These are phyloP conservation scores for Eruca vesicaria DNA, from an alignment of 441 rosid genomes.

Conservation along the genomic window DNA sequence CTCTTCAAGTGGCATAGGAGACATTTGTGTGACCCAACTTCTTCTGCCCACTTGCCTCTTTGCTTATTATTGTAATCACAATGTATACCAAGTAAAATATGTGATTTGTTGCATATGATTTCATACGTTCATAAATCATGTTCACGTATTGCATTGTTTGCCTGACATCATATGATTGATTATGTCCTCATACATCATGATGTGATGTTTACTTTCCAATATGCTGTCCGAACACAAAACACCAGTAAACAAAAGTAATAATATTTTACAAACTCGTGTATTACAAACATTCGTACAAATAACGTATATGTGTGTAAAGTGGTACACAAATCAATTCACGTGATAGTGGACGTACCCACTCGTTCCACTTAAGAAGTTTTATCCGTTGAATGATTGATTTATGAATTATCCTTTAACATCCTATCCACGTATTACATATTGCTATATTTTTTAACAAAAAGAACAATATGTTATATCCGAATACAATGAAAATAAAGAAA, in stretches of 20 bases:
- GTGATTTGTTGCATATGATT: conserved; percentile 4
- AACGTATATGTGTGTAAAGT: neutral
- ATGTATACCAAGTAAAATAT: neutral
- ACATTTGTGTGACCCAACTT: conserved; percentile 20
- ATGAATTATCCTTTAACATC: too few species aligned
- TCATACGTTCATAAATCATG: neutral
- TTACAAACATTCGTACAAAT: neutral
- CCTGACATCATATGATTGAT: neutral
- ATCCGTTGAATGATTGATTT: neutral
- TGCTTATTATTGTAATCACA: neutral
- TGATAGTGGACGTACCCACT: conserved; percentile 10
- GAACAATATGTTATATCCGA: neutral
- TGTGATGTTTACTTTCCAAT: neutral
- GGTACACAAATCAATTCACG: neutral
- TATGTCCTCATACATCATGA: neutral
- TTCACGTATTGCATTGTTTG: conserved; percentile 1
- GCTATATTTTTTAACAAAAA: neutral
- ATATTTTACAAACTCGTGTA: neutral
- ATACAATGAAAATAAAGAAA: conserved; percentile 1
- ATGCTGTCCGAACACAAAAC: neutral
- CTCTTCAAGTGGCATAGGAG: conserved; percentile 31
- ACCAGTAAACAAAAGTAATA: neutral
- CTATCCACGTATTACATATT: too few species aligned
- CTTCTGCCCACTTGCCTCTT: conserved; percentile 22
- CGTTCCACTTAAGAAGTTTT: neutral